Conservation (phyloP, 2,329 filamentous ascomycete genomes). For the Penicillium nordicum region DNA sequence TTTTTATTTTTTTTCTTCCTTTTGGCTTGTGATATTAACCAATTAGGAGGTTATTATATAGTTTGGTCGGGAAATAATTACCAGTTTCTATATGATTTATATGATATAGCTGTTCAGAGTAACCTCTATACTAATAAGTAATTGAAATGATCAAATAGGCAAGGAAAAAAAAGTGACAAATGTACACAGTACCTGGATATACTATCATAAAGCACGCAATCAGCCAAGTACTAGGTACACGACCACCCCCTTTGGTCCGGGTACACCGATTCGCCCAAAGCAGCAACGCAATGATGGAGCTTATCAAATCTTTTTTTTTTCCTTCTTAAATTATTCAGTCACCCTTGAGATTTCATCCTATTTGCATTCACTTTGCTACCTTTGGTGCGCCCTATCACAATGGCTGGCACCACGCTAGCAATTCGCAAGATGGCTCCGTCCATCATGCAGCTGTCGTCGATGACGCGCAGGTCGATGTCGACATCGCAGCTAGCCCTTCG, state of each 20-base stretch:
- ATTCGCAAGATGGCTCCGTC: slow-evolving; percentile 32
- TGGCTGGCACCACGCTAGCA: slow-evolving; percentile 37
- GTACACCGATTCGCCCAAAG: slow-evolving; percentile 40
- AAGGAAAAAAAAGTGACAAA: neutral
- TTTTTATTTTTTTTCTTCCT: neutral
- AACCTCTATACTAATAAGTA: neutral
- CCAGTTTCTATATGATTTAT: neutral
- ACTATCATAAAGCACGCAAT: slow-evolving; percentile 1
- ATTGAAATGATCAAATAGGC: neutral
- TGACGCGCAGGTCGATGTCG: slow-evolving; percentile 38
- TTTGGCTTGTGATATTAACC: slow-evolving; percentile 1
- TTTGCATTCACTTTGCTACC: slow-evolving; percentile 10
- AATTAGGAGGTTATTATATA: neutral
- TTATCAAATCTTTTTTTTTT: slow-evolving; percentile 23
- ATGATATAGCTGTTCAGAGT: neutral
- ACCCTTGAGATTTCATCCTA: slow-evolving; percentile 9
- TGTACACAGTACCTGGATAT: slow-evolving; percentile 3
- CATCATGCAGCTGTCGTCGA: slow-evolving; percentile 34
- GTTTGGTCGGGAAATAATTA: neutral
- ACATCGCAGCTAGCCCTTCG: slow-evolving; percentile 27
- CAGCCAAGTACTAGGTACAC: slow-evolving; percentile 5
- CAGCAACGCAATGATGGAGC: slow-evolving; percentile 21
- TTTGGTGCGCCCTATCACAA: slow-evolving; percentile 28
- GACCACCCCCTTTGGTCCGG: slow-evolving; percentile 5
- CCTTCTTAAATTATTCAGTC: slow-evolving; percentile 7